phyloP scores from a whole-genome alignment of 768 basidiomycete species.

The Serpula lacrymans region DNA sequence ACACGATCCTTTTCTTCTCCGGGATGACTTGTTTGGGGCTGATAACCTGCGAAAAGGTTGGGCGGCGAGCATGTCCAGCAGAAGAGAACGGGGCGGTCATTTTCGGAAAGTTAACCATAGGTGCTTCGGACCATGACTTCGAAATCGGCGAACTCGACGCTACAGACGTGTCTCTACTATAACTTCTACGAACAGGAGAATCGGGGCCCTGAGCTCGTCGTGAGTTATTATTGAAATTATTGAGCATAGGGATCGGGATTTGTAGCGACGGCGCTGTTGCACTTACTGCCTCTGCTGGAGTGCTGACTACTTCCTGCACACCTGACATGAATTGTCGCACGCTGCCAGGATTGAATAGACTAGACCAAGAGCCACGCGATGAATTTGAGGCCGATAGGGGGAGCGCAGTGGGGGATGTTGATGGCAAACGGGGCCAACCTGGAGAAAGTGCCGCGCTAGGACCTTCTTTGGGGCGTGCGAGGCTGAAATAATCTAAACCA shows the following conservation, averaged over 20 bases:
- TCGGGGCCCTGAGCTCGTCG: conserved; percentile 22
- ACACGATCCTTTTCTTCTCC: conserved; percentile 38
- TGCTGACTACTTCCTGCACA: conserved; percentile 47
- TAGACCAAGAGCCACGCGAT: conserved; percentile 80
- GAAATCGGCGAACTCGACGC: conserved; percentile 35
- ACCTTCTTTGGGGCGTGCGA: conserved; percentile 32
- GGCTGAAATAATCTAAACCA: conserved; percentile 59
- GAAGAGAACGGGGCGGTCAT: conserved; percentile 42
- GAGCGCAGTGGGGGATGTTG: conserved; percentile 38
- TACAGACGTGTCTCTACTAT: conserved; percentile 22
- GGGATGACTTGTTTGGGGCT: conserved; percentile 24
- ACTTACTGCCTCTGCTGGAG: conserved; percentile 34
- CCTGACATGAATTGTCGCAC: conserved; percentile 69
- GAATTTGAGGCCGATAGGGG: conserved; percentile 51
- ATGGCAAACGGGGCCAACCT: conserved; percentile 48
- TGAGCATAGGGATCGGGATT: conserved; percentile 20
- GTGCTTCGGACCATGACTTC: conserved; percentile 56
- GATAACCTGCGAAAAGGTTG: conserved; percentile 40
- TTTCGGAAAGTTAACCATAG: conserved; percentile 24
- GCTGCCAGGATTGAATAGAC: conserved; percentile 62
- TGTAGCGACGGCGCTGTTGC: conserved; percentile 11
- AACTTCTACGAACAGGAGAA: conserved; percentile 23
- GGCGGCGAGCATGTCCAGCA: conserved; percentile 35
- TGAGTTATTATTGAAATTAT: conserved; percentile 17
- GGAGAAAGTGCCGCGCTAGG: conserved; percentile 43